Percentiles rank a stretch among this genome's conserved stretches.
These are phyloP conservation scores for Arachis hypogaea DNA, from an alignment of 306 rosid genomes.

Conservation along the genomic window DNA sequence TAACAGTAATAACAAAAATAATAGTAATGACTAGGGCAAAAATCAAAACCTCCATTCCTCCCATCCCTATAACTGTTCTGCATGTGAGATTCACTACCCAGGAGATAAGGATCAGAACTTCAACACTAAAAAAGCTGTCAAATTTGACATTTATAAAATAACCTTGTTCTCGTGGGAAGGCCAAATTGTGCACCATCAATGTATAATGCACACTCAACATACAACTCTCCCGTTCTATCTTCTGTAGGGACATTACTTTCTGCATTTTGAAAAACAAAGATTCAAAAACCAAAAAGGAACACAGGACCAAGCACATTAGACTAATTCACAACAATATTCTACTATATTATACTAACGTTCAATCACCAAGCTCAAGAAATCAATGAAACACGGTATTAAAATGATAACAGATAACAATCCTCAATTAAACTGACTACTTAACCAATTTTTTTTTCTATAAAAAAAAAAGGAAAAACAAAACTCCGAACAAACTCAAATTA, in stretches of 20 bases:
- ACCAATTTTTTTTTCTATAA: background rate
- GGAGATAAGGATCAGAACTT: slow-evolving; percentile 5
- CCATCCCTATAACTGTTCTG: slow-evolving; percentile 12
- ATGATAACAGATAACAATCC: background rate
- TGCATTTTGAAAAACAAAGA: slow-evolving; percentile 25
- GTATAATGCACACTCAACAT: slow-evolving; percentile 83
- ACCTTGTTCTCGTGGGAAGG: slow-evolving; percentile 91
- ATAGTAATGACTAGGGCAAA: background rate
- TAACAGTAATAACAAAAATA: background rate
- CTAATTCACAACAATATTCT: slow-evolving; percentile 10
- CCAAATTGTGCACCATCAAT: slow-evolving; percentile 97
- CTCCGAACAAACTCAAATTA: slow-evolving; percentile 5
- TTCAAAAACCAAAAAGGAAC: background rate
- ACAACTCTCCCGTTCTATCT: slow-evolving; percentile 73
- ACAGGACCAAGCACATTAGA: slow-evolving; percentile 12
- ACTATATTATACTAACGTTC: background rate
- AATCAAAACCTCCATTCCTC: background rate
- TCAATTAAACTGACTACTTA: background rate
- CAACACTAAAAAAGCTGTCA: background rate
- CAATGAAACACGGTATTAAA: background rate
- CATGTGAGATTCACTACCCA: background rate
- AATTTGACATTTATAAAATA: slow-evolving; percentile 13
- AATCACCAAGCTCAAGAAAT: slow-evolving; percentile 1
- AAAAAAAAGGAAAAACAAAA: background rate
- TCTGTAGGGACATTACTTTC: slow-evolving; percentile 61